Conservation (phyloP, 768 basidiomycete species). For the Termitomyces sp. region DNA sequence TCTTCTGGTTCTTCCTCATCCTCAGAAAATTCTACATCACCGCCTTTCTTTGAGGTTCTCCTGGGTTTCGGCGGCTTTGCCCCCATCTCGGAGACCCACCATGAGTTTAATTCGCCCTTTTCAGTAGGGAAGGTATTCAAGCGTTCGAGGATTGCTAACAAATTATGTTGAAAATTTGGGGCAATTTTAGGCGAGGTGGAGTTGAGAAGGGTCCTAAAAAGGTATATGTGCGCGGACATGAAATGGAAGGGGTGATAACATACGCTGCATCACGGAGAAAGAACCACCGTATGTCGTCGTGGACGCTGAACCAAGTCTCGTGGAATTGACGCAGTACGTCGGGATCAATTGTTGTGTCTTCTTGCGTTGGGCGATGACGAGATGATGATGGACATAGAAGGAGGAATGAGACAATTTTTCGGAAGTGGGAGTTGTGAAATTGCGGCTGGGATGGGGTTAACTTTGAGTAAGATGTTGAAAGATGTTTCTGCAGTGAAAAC, state of each 20-base stretch:
- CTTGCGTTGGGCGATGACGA: constrained; percentile 20
- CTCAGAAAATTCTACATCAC: constrained; percentile 29
- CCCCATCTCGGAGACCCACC: constrained; percentile 75
- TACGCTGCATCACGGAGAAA: constrained; percentile 80
- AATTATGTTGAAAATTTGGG: constrained; percentile 38
- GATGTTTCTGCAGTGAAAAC: constrained; percentile 71
- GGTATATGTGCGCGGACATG: constrained; percentile 1
- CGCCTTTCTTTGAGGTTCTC: constrained; percentile 30
- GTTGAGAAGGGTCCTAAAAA: constrained; percentile 27
- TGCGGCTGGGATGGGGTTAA: constrained; percentile 49
- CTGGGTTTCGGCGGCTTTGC: constrained; percentile 51
- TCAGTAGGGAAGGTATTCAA: constrained; percentile 75
- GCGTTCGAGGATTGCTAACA: constrained; percentile 63
- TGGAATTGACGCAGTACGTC: constrained; percentile 66
- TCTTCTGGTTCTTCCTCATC: constrained; percentile 29
- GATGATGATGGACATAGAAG: constrained; percentile 57
- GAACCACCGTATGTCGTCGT: constrained; percentile 88
- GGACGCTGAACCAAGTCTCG: constrained; percentile 68
- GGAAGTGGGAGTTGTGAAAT: constrained; percentile 67
- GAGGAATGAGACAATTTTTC: constrained; percentile 56
- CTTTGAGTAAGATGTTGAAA: constrained; percentile 62
- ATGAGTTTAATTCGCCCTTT: constrained; percentile 62
- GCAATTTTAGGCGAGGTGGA: constrained; percentile 25
- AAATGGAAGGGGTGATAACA: constrained; percentile 17
- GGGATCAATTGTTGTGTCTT: constrained; percentile 38